Base-by-base conservation (phyloP, 2,329 filamentous ascomycete genomes). In the Epichloe typhina region DNA sequence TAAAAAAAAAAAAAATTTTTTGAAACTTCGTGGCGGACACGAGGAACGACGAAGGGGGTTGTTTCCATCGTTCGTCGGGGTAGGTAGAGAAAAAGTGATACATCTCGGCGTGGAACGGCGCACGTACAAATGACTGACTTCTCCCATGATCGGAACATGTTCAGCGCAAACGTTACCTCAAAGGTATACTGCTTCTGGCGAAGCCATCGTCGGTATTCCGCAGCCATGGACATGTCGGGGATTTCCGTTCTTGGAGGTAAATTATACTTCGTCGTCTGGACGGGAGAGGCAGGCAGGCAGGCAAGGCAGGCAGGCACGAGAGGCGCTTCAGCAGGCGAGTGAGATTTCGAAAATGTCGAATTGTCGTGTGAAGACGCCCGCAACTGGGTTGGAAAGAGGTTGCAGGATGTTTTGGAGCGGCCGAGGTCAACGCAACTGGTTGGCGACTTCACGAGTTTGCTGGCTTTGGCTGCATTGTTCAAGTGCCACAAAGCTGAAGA, bases 121-220 rank as follows among this genome's bases (percentile, higher is more conserved):
- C 83, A 69, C 88, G 52, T 78, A 97, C 93, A 97, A 71, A 97
- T 95, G 61, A 95, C 84, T 70, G 95, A 91, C 69, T 95, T 95
- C 74, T 98, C 93, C 49, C 86, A 89, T 1, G 89, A 86, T 38
- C 90, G 96, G 61, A 96, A 84, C 86, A 98, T 97, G 76, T 98
- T 97, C 26, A 97, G 79, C 54, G 86, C 85, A 69, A 94, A 93
- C 12, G 91, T 96, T 66, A 97, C 91, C 72, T 98, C 93, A 66
- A 97, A 89, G 74, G 97, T 93, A 75, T 97, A 96, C 66, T 90
- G 83, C 77, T 98, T 98, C 69, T 90, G 80, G 69, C 89, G 83
- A 58, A 97, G 76, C 88, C 90, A 96, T 67, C 84, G 83, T 57
- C 87, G 79, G 61, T 94, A 75, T 35, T 53, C 52, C 17, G 52